Evolutionary conservation across 1,139 yeast species (phyloP), one percentile per base, ranked within the genome.

Genomic region (Debaryomycetaceae sp.): DNA sequence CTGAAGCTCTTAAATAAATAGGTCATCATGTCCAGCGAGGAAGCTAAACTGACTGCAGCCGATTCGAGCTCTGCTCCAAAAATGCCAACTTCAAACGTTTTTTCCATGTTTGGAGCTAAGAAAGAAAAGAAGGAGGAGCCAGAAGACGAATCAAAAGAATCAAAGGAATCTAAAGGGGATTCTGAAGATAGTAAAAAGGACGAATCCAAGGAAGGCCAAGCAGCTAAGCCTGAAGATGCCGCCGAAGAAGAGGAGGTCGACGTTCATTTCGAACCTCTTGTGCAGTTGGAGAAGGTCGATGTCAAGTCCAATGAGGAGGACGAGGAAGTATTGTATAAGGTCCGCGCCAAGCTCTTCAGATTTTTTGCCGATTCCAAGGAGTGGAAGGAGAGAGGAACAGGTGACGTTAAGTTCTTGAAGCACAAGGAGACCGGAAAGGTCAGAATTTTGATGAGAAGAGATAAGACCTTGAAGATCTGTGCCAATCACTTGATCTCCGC

Each of bases 371-470:
- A 85, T 52, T 65, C 84, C 47, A 87, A 88, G 63, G 99, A 93
- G 73, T 93, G 99, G 99, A 93, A 95, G 71, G 99, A 95, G 77
- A 87, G 99, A 76, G 99, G 99, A 57, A 90, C 97, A 39, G 99
- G 99, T 59, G 99, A 93, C 63, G 97, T 91, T 59, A 89, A 91
- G 72, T 89, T 93, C 69, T 81, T 93, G 66, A 81, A 93, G 75
- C 97, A 91, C 75, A 89, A 88, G 71, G 73, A 73, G 50, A 74
- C 89, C 47, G 78, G 80, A 47, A 91, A 88, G 74, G 87, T 87
- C 52, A 85, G 99, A 74, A 72, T 93, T 55, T 78, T 93, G 65
- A 93, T 93, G 99, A 88, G 99, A 81, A 89, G 99, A 75, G 99
- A 93, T 75, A 93, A 93, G 78, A 93, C 98, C 46, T 81, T 91